These are phyloP conservation scores for Rosa lucieae DNA, from an alignment of 306 rosid species.

Conservation along the genomic window DNA sequence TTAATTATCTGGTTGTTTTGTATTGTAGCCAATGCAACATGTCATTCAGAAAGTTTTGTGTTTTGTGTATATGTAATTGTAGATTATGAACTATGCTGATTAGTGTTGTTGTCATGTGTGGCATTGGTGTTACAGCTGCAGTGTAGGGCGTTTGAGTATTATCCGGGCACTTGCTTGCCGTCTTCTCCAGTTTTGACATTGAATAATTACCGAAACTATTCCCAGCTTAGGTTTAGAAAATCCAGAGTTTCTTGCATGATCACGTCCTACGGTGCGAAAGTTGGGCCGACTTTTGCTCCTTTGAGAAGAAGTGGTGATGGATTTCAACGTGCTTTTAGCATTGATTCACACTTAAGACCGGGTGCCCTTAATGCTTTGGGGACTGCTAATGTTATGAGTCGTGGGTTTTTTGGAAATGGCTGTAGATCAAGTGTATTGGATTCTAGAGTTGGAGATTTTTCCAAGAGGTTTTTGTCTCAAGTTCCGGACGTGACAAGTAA, in stretches of 20 bases:
- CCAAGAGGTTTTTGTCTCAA: constrained; percentile 52
- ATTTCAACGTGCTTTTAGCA: constrained; percentile 15
- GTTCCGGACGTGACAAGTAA: constrained; percentile 20
- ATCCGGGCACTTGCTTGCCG: constrained; percentile 30
- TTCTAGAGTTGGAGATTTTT: constrained; percentile 33
- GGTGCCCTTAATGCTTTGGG: constrained; percentile 27
- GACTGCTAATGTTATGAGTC: constrained; percentile 24
- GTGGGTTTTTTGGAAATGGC: constrained; percentile 25
- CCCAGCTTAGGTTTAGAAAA: constrained; percentile 37
- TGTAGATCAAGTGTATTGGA: constrained; percentile 22
- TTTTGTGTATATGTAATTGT: background rate
- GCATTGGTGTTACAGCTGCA: constrained; percentile 51
- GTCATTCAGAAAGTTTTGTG: background rate
- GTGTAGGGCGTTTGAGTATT: constrained; percentile 43
- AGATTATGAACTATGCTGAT: background rate
- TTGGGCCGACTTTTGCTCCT: constrained; percentile 22
- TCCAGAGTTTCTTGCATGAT: constrained; percentile 27
- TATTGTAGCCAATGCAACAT: background rate
- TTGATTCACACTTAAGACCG: constrained; percentile 16
- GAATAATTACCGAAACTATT: constrained; percentile 29
- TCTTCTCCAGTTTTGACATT: constrained; percentile 23
- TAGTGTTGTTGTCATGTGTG: constrained; percentile 5
- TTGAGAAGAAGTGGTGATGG: constrained; percentile 25
- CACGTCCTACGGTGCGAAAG: constrained; percentile 19
- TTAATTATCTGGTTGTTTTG: background rate